Evolutionary conservation across 306 rosid genomes (phyloP).

Genomic region (Delonix regia): DNA sequence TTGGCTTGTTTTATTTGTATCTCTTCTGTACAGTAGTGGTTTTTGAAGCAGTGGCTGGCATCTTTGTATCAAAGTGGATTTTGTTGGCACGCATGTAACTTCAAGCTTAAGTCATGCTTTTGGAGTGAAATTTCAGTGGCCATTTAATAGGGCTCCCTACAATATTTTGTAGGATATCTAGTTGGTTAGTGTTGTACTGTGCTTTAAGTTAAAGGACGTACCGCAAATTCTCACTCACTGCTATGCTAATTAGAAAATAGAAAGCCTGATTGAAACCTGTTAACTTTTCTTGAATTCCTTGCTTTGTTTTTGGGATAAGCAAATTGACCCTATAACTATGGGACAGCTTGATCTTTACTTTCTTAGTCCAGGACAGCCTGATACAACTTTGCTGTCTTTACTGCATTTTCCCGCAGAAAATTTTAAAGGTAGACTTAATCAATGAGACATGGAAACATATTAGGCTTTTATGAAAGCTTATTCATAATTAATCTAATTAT

Average conservation of each 20-base stretch:
- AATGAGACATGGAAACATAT: too few relatives aligned
- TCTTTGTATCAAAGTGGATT: background rate
- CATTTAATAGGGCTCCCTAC: background rate
- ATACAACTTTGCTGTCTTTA: background rate
- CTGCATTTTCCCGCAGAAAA: too few relatives aligned
- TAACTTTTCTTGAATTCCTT: background rate
- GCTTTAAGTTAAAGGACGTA: background rate
- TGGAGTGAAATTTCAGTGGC: background rate
- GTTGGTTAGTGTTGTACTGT: background rate
- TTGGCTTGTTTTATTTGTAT: background rate
- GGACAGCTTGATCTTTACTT: background rate
- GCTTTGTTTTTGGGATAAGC: background rate
- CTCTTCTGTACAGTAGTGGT: background rate
- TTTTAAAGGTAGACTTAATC: too few relatives aligned
- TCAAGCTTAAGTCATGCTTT: background rate
- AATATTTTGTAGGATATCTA: background rate
- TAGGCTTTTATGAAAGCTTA: too few relatives aligned
- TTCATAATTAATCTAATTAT: too few relatives aligned
- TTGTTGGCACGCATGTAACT: background rate
- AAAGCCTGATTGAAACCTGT: background rate
- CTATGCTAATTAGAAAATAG: background rate
- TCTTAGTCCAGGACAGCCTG: background rate
- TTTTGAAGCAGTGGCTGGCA: constrained; percentile 2
- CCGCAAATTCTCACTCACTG: background rate
- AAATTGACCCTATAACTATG: background rate